Evolutionary conservation across 2,329 filamentous ascomycete genomes (phyloP), one percentile per base, ranked within the genome.

Genomic region (Pseudogymnoascus sp.): DNA sequence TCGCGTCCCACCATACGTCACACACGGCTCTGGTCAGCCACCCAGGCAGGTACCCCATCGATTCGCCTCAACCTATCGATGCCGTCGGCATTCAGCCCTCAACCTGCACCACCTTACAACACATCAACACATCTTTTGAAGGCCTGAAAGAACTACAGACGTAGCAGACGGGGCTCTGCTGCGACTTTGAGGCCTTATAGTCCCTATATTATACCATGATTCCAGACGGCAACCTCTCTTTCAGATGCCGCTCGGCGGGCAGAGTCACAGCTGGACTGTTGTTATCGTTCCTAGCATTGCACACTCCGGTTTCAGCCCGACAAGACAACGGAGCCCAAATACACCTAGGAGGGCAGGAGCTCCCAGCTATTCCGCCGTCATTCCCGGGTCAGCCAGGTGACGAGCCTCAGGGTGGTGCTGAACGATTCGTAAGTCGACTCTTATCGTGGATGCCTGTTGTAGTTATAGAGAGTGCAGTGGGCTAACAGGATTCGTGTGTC

Each of bases 201-300:
- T 40, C 59, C 31, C 34, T 25, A 37, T 25, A 40, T 40, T 40
- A 61, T 36, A 50, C 37, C 8, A 69, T 70, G 66, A 59, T 63
- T 61, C 61, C 63, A 34, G 66, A 61, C 46, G 61, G 62, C 60
- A 60, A 67, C 21, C 59, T 63, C 44, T 61, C 63, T n/a, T 42
- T 59, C 21, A 68, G 66, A 63, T 85, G 82, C 77, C 76, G 74
- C 68, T 89, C 87, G 70, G 78, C 83, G 62, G 81, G 81, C 75
- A 83, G 82, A 77, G 82, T 89, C 68, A 88, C 87, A 12, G 82
- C 85, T 62, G 79, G 80, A 46, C 74, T 89, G 59, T 76, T 91
- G 64, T 76, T 91, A 66, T 87, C 86, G 23, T 86, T 90, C 75
- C 82, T 91, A 62, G 85, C 86, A 68, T 75, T 86, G 70, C 79